Base-by-base conservation (phyloP, 148 eudicot genomes). In the Fallopia convolvulus region DNA sequence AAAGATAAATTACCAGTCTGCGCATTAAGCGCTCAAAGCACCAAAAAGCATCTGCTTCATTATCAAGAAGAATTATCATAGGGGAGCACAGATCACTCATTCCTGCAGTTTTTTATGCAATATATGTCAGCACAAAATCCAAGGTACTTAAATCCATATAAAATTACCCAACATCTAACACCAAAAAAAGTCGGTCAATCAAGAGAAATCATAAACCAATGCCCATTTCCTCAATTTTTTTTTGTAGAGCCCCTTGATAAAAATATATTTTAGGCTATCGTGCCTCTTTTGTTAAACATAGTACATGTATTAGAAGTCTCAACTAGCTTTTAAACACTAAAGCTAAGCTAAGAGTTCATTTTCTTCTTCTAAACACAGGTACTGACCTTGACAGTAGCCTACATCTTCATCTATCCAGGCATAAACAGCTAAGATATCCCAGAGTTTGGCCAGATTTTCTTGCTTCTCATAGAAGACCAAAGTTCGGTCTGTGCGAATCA, bases 61-160 rank as follows among this genome's bases (percentile, higher is more conserved):
- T 86, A 26, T 90, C 92, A 70, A 94, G 89, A 44, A 94, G 88
- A 74, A 94, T 89, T 72, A 92, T 85, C 96, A 95, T 89, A 60
- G 99, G 99, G 75, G 97, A 95, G 87, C 99, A 95, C 75, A 95
- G 93, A 86, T 95, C 99, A 63, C 97, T 92, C 99, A 95, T 95
- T 81, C 99, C 97, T 95, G 85, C 80, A 76, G 41, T 8, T 15
- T 80, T 75, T 39, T 36, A 75, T n/a, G 66, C 39, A 65, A 58
- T 21, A 12, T 26, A 2, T 10, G 70, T 44, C 10, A 44, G 39
- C 21, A 10, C 39, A 26, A 39, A 61, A 30, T 11, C 39, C 11
- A 61, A 33, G 6, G 15, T 23, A 61, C 36, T 14, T 12, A 61
- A 61, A 4, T 61, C 30, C 39, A 61, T 61, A 61, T 33, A 7